Evolutionary conservation across 225 moss, liverwort and hornwort species (phyloP).

Genomic region (Climacium dendroides): DNA sequence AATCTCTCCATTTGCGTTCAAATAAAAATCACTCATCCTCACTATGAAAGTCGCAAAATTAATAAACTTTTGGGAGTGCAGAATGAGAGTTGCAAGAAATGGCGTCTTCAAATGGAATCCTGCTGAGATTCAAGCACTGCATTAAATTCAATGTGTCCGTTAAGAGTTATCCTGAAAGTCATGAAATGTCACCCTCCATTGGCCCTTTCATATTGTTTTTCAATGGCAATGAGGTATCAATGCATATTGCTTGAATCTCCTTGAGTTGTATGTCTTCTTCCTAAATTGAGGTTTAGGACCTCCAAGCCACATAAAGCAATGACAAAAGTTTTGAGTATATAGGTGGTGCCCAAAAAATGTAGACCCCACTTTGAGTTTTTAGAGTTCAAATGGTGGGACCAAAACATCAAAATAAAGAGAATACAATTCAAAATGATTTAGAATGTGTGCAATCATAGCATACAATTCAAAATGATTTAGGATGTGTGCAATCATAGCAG

Average conservation of each 20-base stretch:
- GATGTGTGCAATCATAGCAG: neutral
- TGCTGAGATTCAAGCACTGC: neutral
- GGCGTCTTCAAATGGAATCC: neutral
- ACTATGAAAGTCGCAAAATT: too few relatives aligned
- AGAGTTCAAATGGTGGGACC: neutral
- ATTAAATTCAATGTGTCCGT: neutral
- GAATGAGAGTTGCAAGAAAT: neutral
- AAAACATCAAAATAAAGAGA: too few relatives aligned
- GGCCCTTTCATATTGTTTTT: neutral
- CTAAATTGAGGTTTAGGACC: neutral
- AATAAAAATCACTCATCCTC: neutral
- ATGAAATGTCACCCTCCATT: neutral
- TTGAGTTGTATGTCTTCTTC: neutral
- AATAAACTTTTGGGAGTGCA: too few relatives aligned
- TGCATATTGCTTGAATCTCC: neutral
- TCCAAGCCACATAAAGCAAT: neutral
- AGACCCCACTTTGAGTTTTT: neutral
- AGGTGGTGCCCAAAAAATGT: neutral
- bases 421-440: neutral
- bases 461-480: neutral
- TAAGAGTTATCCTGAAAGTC: neutral
- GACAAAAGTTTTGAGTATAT: too few relatives aligned
- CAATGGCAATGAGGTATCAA: neutral
- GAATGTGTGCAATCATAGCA: neutral
- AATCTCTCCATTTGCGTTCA: neutral